Conservation (phyloP, 2,329 filamentous ascomycete genomes). For the Neurospora sp. region DNA sequence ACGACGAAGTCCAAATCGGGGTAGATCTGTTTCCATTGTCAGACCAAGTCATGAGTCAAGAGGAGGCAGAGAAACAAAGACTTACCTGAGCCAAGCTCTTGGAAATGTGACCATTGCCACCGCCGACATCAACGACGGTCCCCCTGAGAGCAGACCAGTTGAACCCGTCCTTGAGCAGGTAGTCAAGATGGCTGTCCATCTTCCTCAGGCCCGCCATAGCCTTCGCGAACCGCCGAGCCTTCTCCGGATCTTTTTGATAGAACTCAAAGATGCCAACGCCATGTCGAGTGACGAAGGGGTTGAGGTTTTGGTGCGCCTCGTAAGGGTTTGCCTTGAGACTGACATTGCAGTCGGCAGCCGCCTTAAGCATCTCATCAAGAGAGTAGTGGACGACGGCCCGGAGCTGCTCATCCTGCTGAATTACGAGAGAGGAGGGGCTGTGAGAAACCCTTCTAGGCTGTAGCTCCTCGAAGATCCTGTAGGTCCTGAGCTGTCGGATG, state of each 20-base stretch:
- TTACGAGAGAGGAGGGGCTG: not conserved
- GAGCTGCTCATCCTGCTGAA: constrained; percentile 4
- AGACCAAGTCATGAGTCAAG: not conserved
- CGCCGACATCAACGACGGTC: not conserved
- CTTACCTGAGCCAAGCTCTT: not conserved
- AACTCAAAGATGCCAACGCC: constrained; percentile 4
- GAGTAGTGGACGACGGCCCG: constrained; percentile 8
- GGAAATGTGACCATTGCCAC: not conserved
- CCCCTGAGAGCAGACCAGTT: not conserved
- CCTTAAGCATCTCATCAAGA: constrained; percentile 21
- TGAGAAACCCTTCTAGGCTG: constrained; percentile 1
- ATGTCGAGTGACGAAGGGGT: constrained; percentile 13
- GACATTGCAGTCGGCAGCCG: constrained; percentile 9
- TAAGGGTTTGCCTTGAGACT: constrained; percentile 13
- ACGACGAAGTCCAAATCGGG: constrained; percentile 10
- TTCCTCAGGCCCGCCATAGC: not conserved
- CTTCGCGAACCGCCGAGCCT: not conserved
- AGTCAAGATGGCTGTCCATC: not conserved
- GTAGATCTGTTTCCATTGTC: not conserved
- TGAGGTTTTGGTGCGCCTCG: constrained; percentile 11
- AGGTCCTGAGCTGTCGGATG: not conserved
- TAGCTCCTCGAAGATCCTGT: constrained; percentile 2
- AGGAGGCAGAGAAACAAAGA: not conserved
- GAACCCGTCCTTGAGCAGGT: not conserved
- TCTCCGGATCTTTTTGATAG: not conserved